Evolutionary conservation across 345 rosid genomes (phyloP).

Genomic region (Hirschfeldia incana): DNA sequence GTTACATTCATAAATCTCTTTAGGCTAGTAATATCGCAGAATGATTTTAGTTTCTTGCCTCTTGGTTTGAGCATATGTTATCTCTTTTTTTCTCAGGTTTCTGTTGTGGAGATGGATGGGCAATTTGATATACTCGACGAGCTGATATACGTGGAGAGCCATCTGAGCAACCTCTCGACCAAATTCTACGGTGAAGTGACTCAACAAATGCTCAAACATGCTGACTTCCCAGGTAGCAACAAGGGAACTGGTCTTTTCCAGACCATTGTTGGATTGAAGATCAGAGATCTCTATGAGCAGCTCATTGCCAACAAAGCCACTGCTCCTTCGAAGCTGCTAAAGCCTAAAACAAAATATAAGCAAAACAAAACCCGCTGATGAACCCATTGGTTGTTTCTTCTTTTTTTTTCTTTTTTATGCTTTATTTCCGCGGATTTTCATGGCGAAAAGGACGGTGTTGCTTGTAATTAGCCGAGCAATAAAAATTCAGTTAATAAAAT

Average conservation of each 20-base stretch:
- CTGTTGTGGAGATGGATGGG: conserved; percentile 96
- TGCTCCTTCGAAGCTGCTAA: conserved; percentile 63
- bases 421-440: conserved; percentile 18
- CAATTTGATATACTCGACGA: conserved; percentile 94
- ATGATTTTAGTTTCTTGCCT: neutral
- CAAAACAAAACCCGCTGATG: conserved; percentile 30
- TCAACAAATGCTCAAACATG: conserved; percentile 92
- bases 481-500: too few species aligned
- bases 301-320: conserved; percentile 53
- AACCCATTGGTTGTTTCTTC: conserved; percentile 26
- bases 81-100: conserved; percentile 50
- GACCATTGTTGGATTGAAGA: conserved; percentile 86
- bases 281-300: conserved; percentile 90
- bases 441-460: conserved; percentile 3
- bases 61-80: neutral
- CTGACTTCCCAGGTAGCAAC: conserved; percentile 97
- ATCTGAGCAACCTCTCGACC: conserved; percentile 87
- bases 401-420: conserved; percentile 1
- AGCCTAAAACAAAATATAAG: conserved; percentile 27
- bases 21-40: neutral
- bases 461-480: neutral
- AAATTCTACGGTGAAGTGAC: conserved; percentile 95
- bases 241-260: conserved; percentile 96
- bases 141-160: conserved; percentile 92
- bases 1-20: conserved; percentile 42